Percentiles rank a stretch among this genome's conserved stretches.
These are phyloP conservation scores for Metschnikowia similis DNA, from an alignment of 805 yeast species.

Conservation along the genomic window DNA sequence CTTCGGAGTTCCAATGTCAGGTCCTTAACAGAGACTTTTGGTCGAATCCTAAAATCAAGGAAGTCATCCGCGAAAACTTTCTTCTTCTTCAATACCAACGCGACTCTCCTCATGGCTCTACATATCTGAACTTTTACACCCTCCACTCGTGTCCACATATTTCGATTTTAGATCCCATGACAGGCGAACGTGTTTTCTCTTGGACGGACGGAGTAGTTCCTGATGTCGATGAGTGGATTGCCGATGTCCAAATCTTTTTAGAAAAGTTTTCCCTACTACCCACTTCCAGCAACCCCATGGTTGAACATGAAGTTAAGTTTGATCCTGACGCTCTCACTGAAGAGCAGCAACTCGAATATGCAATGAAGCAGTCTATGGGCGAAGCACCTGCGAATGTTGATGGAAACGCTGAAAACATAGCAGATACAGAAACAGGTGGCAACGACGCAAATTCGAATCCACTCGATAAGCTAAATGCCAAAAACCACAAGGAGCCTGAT, in stretches of 20 bases:
- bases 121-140: slow-evolving; percentile 69
- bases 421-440: slow-evolving; percentile 16
- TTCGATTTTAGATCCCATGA: slow-evolving; percentile 88
- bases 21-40: slow-evolving; percentile 90
- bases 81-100: slow-evolving; percentile 81
- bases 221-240: slow-evolving; percentile 52
- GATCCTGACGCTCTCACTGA: slow-evolving; percentile 69
- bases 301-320: slow-evolving; percentile 52
- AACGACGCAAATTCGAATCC: slow-evolving; percentile 29
- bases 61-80: slow-evolving; percentile 60
- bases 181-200: slow-evolving; percentile 80
- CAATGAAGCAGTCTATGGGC: slow-evolving; percentile 61
- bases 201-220: slow-evolving; percentile 73
- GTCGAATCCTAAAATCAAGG: slow-evolving; percentile 66
- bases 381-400: slow-evolving; percentile 13
- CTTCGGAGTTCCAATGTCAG: slow-evolving; percentile 82
- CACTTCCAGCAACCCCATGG: slow-evolving; percentile 60
- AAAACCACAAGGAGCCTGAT: slow-evolving; percentile 60
- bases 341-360: slow-evolving; percentile 78
- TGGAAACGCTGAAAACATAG: slow-evolving; percentile 21
- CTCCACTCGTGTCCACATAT: slow-evolving; percentile 77
- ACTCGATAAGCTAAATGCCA: slow-evolving; percentile 48
- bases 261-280: slow-evolving; percentile 60
- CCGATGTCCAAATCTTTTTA: slow-evolving; percentile 69
- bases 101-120: slow-evolving; percentile 71